Base-by-base conservation (phyloP, 345 rosid species). In the Salix exigua region DNA sequence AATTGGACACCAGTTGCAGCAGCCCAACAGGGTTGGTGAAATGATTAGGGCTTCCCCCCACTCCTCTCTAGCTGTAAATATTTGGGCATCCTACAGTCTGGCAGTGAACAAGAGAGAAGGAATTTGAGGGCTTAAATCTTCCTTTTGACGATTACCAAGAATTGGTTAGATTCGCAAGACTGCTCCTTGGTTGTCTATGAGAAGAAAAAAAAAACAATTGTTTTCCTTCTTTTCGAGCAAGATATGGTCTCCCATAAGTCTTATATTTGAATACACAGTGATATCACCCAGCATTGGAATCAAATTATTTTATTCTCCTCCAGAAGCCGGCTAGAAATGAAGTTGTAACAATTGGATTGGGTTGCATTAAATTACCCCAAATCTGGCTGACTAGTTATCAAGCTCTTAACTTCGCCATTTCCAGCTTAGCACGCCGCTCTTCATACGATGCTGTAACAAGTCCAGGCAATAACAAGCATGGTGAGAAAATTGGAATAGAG, bases 391-490 rank as follows among this genome's bases (percentile, higher is more conserved):
- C 42, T 10, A 31, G 40, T 25, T 17, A 65, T 25, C 75, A 55
- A 58, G n/a, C 58, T 70, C 40, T 70, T 33, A 46, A 25, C 68
- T 68, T 76, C 51, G 1, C 37, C 25, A 4, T 55, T 71, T 63
- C 70, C 77, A 89, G 76, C 78, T 91, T 94, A 26, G 87, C 82
- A 66, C 80, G 83, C 35, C 98, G 88, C 83, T 94, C 94, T 76
- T 89, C 93, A 33, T 94, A 94, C 2, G 98, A 89, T 72, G 97
- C 98, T 94, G 88, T 17, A 28, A 73, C 31, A 30, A 77, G 69
- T 46, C 26, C 40, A 75, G 61, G 50, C 25, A 50, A 8, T n/a
- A 73, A 62, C 13, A 28, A 21, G 73, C 74, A 71, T 18, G 64
- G 30, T 26, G 44, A 58, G 71, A 71, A 21, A 10, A 51, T 63